Conservation (phyloP, 2,329 filamentous ascomycete species). For the Microascus cirrosus region DNA sequence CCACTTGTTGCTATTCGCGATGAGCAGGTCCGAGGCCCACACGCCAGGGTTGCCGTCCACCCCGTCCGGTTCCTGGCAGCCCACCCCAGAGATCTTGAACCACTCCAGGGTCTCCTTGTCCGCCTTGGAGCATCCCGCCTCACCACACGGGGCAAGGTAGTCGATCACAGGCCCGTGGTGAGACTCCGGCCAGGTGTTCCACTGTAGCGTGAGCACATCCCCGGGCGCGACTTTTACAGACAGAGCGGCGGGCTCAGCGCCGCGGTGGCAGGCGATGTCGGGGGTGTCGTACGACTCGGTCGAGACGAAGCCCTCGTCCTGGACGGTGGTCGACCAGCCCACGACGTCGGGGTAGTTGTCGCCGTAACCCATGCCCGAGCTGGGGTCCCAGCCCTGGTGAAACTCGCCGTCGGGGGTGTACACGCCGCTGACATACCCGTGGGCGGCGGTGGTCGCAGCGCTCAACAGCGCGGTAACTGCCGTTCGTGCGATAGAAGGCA, state of each 20-base stretch:
- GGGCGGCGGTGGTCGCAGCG: slow-evolving; percentile 1
- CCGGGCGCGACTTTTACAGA: slow-evolving; percentile 46
- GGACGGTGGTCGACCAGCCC: slow-evolving; percentile 21
- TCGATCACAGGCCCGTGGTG: slow-evolving; percentile 53
- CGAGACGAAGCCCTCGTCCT: slow-evolving; percentile 31
- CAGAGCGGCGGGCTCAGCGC: slow-evolving; percentile 25
- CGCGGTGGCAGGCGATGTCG: slow-evolving; percentile 37
- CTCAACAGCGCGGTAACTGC: not conserved
- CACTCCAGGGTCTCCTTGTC: slow-evolving; percentile 40
- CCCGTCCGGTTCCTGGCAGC: slow-evolving; percentile 24
- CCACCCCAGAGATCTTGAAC: slow-evolving; percentile 48
- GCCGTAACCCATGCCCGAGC: slow-evolving; percentile 11
- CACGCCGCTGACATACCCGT: slow-evolving; percentile 32
- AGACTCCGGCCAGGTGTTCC: slow-evolving; percentile 52
- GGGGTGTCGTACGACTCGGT: slow-evolving; percentile 23
- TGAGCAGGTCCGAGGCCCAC: slow-evolving; percentile 45
- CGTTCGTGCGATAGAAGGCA: slow-evolving; percentile 11
- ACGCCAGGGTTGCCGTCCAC: slow-evolving; percentile 24
- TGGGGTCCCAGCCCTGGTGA: slow-evolving; percentile 14
- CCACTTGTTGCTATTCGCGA: slow-evolving; percentile 34
- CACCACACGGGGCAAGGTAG: slow-evolving; percentile 45
- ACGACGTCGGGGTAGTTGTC: slow-evolving; percentile 13
- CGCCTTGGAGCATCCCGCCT: slow-evolving; percentile 37
- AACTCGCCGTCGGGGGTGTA: slow-evolving; percentile 12
- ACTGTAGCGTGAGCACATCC: slow-evolving; percentile 44